Base-by-base conservation (phyloP, 345 rosid species). In the Pugionium dolabratum region DNA sequence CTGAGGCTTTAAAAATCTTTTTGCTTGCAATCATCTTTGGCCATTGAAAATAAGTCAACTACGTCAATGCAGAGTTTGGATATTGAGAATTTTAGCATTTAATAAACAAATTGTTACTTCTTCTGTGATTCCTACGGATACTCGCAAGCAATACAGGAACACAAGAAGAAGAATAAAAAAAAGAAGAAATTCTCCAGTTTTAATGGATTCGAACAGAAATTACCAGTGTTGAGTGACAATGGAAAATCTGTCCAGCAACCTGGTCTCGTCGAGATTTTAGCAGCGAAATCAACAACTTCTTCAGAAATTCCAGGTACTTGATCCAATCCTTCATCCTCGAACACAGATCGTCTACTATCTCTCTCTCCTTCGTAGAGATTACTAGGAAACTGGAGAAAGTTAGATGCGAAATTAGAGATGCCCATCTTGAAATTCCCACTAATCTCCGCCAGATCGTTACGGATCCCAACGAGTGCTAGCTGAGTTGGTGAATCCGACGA, bases 181-280 rank as follows among this genome's bases (percentile, higher is more conserved):
- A 18, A 18, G 18, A 18, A 18, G 18, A 2, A 18, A n/a, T 30
- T 25, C 30, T 27, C 2, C 33, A 26, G n/a, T 34, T 34, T 34
- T 4, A 4, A 34, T 34, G 36, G 48, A 45, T 18, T 18, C 18
- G 3, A 6, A 9, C 1, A 37, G 39, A 1, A 6, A 43, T 64
- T 81, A 88, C 91, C 95, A 54, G 69, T 40, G 37, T 69, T 71
- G 26, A 80, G 70, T 1, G 86, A 44, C 34, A 83, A 58, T 9
- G 96, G 91, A 45, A 88, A 88, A 71, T 81, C 89, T 27, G 75
- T 83, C 96, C 91, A 88, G 54, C 80, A 80, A 42, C 78, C 85
- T 0, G 96, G 83, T 62, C 82, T 67, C 5, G 10, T 45, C 0
- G 91, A 78, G 55, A 88, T 83, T 64, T 84, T 75, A 51, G 46